phyloP scores from a whole-genome alignment of 305 asterid species.

The Euphrasia arctica region DNA sequence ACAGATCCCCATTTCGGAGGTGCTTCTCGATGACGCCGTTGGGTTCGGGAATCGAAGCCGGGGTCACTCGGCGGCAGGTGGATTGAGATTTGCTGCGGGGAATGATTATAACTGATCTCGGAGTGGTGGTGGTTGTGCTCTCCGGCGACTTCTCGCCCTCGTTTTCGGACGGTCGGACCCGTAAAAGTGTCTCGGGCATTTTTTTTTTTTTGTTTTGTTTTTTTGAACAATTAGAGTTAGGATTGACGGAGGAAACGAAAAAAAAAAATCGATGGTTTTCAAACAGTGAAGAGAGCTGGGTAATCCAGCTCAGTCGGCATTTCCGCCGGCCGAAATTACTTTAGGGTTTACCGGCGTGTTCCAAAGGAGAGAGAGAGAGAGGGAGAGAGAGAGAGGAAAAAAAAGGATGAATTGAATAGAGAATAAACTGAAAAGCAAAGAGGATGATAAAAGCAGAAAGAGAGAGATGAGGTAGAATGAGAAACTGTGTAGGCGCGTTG shows the following conservation, averaged over 20 bases:
- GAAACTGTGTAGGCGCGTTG: conserved; percentile 27
- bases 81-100: conserved; percentile 62
- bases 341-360: conserved; percentile 12
- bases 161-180: conserved; percentile 26
- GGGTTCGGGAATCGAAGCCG: conserved; percentile 31
- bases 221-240: background rate
- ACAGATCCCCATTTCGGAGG: conserved; percentile 77
- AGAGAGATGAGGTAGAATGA: background rate
- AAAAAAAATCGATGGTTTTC: background rate
- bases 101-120: conserved; percentile 49
- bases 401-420: conserved; percentile 20
- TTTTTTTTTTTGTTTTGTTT: background rate
- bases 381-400: too few species aligned
- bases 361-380: conserved; percentile 16
- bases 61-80: conserved; percentile 53
- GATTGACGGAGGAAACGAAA: background rate
- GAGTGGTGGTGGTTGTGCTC: conserved; percentile 34
- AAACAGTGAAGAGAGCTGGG: conserved; percentile 16
- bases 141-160: conserved; percentile 23
- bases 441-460: conserved; percentile 28
- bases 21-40: conserved; percentile 35
- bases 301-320: conserved; percentile 32
- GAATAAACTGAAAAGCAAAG: conserved; percentile 27
- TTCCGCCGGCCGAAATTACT: conserved; percentile 15
- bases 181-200: conserved; percentile 39